Evolutionary conservation across 106 monocot genomes (phyloP).

Genomic region (Posidonia australis): DNA sequence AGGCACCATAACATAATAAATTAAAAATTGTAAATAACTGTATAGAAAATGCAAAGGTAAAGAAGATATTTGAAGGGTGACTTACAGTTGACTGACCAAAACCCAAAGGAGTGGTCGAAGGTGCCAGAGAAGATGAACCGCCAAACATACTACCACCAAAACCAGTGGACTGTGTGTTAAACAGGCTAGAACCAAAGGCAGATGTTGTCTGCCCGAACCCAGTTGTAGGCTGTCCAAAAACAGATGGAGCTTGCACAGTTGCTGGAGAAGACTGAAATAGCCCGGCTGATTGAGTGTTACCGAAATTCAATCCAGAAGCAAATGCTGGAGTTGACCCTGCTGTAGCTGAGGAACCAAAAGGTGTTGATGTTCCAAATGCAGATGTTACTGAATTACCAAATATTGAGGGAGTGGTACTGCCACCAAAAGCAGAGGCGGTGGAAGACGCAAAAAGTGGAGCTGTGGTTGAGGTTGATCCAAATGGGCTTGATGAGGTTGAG

Average conservation of each 20-base stretch:
- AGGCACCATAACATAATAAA: background rate
- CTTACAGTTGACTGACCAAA: conserved; percentile 75
- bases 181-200: conserved; percentile 48
- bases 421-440: conserved; percentile 30
- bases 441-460: conserved; percentile 36
- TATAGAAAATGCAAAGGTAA: background rate
- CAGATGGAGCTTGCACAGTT: conserved; percentile 46
- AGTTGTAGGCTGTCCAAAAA: conserved; percentile 57
- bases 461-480: conserved; percentile 43
- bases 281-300: conserved; percentile 75
- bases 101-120: conserved; percentile 30
- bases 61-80: background rate
- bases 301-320: conserved; percentile 46
- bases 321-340: conserved; percentile 51
- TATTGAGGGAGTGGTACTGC: conserved; percentile 37
- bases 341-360: conserved; percentile 39
- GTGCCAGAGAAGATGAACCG: conserved; percentile 44
- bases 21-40: background rate
- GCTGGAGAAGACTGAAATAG: conserved; percentile 63
- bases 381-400: conserved; percentile 46
- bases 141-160: conserved; percentile 77
- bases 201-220: conserved; percentile 47
- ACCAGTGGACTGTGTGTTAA: conserved; percentile 59
- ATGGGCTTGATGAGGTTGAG: conserved; percentile 56
- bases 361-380: conserved; percentile 28